phyloP scores from a whole-genome alignment of 192 early-diverging fungal species.

The Oehlia diaphana region DNA sequence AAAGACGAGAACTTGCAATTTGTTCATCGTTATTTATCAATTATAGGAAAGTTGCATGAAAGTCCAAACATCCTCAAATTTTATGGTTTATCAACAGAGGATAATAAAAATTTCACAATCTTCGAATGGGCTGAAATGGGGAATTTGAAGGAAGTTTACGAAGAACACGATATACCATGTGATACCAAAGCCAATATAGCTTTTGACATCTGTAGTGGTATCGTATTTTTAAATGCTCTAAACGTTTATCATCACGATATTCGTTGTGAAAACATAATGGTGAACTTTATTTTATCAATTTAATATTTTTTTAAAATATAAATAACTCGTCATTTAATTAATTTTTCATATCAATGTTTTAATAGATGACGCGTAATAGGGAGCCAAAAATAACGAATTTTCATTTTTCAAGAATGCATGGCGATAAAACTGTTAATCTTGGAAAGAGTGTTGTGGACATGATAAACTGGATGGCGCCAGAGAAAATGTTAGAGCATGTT shows the following conservation, averaged over 20 bases:
- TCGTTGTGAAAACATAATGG: constrained; percentile 10
- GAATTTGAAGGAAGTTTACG: constrained; percentile 5
- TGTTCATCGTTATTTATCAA: background rate
- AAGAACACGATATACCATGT: constrained; percentile 1
- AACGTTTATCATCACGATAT: background rate
- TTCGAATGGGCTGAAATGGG: constrained; percentile 14
- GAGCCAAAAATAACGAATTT: constrained; percentile 2
- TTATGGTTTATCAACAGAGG: no score
- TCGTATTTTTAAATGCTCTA: background rate
- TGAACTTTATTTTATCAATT: background rate
- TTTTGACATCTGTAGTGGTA: constrained; percentile 9
- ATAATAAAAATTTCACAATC: background rate
- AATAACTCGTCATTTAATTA: background rate
- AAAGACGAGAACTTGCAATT: no score
- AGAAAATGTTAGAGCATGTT: background rate
- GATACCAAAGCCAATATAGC: background rate
- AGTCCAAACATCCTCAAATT: no score
- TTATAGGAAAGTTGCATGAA: background rate
- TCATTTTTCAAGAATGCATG: background rate
- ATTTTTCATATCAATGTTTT: no score
- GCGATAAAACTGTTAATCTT: background rate
- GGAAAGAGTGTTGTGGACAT: background rate
- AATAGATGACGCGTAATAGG: background rate
- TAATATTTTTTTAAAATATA: background rate
- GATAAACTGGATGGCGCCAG: background rate